Evolutionary conservation across 2,329 filamentous ascomycete genomes (phyloP).

Genomic region (Capronia americana): DNA sequence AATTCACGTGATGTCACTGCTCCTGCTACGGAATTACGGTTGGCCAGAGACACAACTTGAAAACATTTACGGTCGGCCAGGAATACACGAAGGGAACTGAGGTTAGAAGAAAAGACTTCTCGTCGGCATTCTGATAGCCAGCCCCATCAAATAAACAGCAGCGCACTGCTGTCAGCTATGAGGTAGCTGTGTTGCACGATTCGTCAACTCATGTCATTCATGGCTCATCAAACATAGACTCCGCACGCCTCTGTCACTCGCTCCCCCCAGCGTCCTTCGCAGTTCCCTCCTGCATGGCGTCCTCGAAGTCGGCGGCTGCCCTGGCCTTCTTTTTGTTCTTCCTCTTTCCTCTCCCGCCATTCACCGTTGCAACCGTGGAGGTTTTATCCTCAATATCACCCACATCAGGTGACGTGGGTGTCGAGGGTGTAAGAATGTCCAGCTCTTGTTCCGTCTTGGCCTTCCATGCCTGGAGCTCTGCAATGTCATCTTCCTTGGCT

Average conservation of each 20-base stretch:
- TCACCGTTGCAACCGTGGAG: conserved; percentile 20
- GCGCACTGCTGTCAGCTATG: not conserved
- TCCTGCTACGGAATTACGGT: not conserved
- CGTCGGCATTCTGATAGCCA: not conserved
- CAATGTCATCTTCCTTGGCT: conserved; percentile 22
- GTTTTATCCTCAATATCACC: conserved; percentile 23
- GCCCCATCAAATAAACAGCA: not conserved
- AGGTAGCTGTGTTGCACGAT: not conserved
- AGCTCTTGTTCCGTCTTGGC: conserved; percentile 25
- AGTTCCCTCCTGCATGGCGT: not conserved
- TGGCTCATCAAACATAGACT: not conserved
- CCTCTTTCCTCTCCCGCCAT: conserved; percentile 14
- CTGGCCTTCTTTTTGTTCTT: conserved; percentile 19
- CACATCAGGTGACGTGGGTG: conserved; percentile 5
- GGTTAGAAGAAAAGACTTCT: not conserved
- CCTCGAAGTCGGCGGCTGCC: not conserved
- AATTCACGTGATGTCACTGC: not conserved
- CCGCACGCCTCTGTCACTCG: not conserved
- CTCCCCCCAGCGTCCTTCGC: not conserved
- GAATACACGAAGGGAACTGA: not conserved
- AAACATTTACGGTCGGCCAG: not conserved
- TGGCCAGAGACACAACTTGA: not conserved
- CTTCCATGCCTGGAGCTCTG: conserved; percentile 29
- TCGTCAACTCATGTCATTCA: not conserved
- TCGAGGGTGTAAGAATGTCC: conserved; percentile 5